Evolutionary conservation across 495 filamentous ascomycete species (phyloP).

Genomic region (Trichoderma asperelloides): DNA sequence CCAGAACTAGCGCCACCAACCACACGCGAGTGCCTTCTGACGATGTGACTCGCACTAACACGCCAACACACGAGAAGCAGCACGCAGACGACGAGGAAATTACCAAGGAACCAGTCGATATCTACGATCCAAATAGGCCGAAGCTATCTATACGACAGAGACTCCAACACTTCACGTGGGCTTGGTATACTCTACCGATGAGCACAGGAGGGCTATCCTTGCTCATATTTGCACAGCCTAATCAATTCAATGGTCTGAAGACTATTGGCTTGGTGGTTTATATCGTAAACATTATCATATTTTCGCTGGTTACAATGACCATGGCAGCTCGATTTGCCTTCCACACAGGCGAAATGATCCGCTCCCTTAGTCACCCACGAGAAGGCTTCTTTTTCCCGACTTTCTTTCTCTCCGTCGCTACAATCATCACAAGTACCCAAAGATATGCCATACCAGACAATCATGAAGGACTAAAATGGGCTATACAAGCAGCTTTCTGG

Average conservation of each 20-base stretch:
- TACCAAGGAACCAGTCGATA: not conserved
- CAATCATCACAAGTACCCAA: conserved; percentile 50
- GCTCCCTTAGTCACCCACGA: conserved; percentile 50
- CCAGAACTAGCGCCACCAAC: not conserved
- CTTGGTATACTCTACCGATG: conserved; percentile 60
- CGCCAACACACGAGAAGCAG: not conserved
- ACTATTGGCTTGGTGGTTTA: conserved; percentile 53
- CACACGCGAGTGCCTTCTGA: not conserved
- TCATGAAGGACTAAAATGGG: conserved; percentile 29
- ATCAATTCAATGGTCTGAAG: conserved; percentile 48
- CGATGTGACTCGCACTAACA: not conserved
- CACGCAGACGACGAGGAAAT: not conserved
- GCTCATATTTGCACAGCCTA: conserved; percentile 47
- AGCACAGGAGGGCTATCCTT: conserved; percentile 57
- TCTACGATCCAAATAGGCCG: conserved; percentile 10
- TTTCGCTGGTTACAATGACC: conserved; percentile 39
- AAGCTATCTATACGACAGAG: conserved; percentile 28
- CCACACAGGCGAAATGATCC: conserved; percentile 38
- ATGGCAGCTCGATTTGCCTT: conserved; percentile 51
- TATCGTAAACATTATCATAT: conserved; percentile 53
- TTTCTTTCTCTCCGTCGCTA: conserved; percentile 57
- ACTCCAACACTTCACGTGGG: conserved; percentile 63
- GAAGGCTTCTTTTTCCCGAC: conserved; percentile 61
- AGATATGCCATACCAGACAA: conserved; percentile 46
- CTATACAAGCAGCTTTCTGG: conserved; percentile 42